Evolutionary conservation across 1,139 yeast genomes (phyloP).

Genomic region (Tardiomyces depauwii): DNA sequence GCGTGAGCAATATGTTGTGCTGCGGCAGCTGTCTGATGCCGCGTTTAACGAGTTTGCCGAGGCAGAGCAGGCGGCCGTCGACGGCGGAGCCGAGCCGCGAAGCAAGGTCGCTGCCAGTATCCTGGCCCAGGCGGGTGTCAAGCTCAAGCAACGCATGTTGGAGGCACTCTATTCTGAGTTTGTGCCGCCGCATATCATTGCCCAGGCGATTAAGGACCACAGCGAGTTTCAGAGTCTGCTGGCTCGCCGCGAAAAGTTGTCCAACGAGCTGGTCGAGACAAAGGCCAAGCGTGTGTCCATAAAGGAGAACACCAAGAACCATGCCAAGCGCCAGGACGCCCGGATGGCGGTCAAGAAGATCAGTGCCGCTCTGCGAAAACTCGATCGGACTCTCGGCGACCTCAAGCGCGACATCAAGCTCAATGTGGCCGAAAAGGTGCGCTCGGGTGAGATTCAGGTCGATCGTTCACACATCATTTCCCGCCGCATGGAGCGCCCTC

Average conservation of each 20-base stretch:
- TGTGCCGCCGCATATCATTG: background rate
- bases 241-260: background rate
- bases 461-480: background rate
- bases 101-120: background rate
- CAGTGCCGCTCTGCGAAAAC: background rate
- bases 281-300: background rate
- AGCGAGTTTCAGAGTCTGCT: background rate
- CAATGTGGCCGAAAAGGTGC: background rate
- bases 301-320: background rate
- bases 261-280: background rate
- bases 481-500: background rate
- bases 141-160: background rate
- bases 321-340: background rate
- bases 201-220: background rate
- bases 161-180: background rate
- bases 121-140: background rate
- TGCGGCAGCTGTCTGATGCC: slow-evolving; percentile 17
- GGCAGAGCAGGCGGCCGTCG: background rate
- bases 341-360: background rate
- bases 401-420: background rate
- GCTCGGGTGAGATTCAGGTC: background rate
- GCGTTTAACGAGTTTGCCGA: background rate
- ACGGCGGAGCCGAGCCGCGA: background rate
- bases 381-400: background rate
- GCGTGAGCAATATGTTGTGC: slow-evolving; percentile 50